phyloP scores from a whole-genome alignment of 352 stramenopile species.

The Pythium folliculosum region DNA sequence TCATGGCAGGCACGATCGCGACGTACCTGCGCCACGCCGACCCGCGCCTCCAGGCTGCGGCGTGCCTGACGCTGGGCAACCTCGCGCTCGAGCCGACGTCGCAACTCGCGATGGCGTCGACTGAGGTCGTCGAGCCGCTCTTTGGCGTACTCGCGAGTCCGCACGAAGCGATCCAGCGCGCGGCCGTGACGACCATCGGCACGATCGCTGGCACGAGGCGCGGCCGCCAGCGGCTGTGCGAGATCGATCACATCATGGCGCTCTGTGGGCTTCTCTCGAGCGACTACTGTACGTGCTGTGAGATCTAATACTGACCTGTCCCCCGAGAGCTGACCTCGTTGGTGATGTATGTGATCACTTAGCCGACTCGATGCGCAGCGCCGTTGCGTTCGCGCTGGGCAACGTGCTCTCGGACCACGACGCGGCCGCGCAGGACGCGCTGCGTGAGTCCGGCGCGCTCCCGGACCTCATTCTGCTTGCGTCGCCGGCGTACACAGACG shows the following conservation, averaged over 20 bases:
- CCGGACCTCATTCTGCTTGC: slow-evolving; percentile 61
- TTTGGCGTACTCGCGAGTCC: slow-evolving; percentile 49
- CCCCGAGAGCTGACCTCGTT: slow-evolving; percentile 11
- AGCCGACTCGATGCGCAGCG: slow-evolving; percentile 59
- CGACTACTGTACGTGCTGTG: slow-evolving; percentile 39
- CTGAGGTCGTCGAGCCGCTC: slow-evolving; percentile 41
- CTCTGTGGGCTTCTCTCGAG: slow-evolving; percentile 51
- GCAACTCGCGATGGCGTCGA: slow-evolving; percentile 34
- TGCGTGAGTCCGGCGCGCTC: slow-evolving; percentile 60
- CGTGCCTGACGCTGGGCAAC: slow-evolving; percentile 65
- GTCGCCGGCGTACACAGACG: slow-evolving; percentile 62
- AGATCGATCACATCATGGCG: slow-evolving; percentile 45
- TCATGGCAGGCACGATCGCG: slow-evolving; percentile 29
- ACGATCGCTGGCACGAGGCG: slow-evolving; percentile 47
- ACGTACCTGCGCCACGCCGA: slow-evolving; percentile 51
- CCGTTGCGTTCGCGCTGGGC: slow-evolving; percentile 62
- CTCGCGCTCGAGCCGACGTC: slow-evolving; percentile 50
- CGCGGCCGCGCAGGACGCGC: slow-evolving; percentile 52
- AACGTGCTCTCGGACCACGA: slow-evolving; percentile 67
- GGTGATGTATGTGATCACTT: background rate
- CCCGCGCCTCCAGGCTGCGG: slow-evolving; percentile 59
- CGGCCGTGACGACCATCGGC: slow-evolving; percentile 50
- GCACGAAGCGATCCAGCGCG: slow-evolving; percentile 65
- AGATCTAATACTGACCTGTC: too few species aligned
- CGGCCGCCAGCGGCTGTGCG: slow-evolving; percentile 48